Percentiles rank a stretch among this genome's conserved stretches.
Evolutionary conservation across 257 asterid genomes (phyloP).

Genomic region (Solanum bulbocastanum): DNA sequence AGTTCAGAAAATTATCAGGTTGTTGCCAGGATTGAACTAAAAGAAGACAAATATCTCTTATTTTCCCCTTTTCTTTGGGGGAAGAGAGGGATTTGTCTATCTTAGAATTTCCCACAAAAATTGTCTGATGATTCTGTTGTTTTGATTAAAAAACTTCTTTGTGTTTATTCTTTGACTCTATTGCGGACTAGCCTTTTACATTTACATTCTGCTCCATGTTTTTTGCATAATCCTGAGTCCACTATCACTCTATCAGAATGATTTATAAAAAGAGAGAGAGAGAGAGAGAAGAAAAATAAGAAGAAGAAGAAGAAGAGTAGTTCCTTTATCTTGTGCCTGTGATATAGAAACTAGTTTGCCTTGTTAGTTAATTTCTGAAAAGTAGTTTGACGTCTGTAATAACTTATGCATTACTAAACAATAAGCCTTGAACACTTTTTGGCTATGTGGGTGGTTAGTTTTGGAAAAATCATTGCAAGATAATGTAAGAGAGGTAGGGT

Average conservation of each 20-base stretch:
- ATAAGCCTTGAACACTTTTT: not conserved
- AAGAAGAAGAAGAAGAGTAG: not conserved
- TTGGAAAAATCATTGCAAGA: not conserved
- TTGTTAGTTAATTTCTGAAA: not conserved
- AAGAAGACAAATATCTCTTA: not conserved
- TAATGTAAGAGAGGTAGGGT: not conserved
- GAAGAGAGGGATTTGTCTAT: not conserved
- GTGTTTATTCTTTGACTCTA: not conserved
- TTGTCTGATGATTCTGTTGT: not conserved
- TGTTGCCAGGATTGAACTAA: not conserved
- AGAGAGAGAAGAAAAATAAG: too few relatives aligned
- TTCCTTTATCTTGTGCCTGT: not conserved
- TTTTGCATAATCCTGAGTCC: not conserved
- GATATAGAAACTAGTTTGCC: not conserved
- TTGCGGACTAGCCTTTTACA: not conserved
- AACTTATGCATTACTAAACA: not conserved
- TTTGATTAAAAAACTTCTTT: not conserved
- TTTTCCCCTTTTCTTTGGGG: not conserved
- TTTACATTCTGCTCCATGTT: not conserved
- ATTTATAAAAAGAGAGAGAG: not conserved
- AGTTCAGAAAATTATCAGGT: not conserved
- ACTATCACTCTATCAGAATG: not conserved
- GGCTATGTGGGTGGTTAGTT: not conserved
- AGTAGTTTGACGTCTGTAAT: not conserved
- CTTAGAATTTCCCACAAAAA: not conserved